Percentiles rank a stretch among this genome's conserved stretches.
Evolutionary conservation across 1,284 basidiomycete species (phyloP).

Genomic region (Melampsora allii-populina): DNA sequence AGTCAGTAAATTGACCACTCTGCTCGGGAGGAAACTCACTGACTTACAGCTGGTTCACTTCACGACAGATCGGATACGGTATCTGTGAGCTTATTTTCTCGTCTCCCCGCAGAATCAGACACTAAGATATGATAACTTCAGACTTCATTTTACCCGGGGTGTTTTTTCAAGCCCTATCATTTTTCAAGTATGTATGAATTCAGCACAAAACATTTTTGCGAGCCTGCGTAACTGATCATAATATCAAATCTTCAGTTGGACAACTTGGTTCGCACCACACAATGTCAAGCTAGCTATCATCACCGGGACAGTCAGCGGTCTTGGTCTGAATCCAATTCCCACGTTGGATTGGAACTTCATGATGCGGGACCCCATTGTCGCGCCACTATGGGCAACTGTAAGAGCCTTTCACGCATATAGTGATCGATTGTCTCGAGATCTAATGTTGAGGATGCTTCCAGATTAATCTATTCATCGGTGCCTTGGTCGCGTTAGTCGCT

Average conservation of each 20-base stretch:
- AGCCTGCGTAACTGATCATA: no score
- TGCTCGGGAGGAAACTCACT: background rate
- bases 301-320: constrained; percentile 49
- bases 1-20: background rate
- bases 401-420: constrained; percentile 47
- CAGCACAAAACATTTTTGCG: background rate
- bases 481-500: background rate
- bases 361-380: constrained; percentile 48
- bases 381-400: constrained; percentile 51
- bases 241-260: constrained; percentile 11
- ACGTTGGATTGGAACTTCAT: constrained; percentile 56
- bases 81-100: constrained; percentile 14
- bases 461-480: constrained; percentile 30
- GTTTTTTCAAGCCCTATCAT: constrained; percentile 28
- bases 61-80: constrained; percentile 24
- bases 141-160: constrained; percentile 32
- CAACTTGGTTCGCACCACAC: constrained; percentile 36
- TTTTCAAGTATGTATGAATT: constrained; percentile 25
- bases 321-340: constrained; percentile 54
- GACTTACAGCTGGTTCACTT: background rate
- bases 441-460: background rate
- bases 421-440: constrained; percentile 44
- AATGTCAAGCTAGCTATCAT: constrained; percentile 43
- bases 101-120: background rate
- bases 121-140: constrained; percentile 1